These are phyloP conservation scores for Imleria badia DNA, from an alignment of 768 basidiomycete genomes.

Conservation along the genomic window DNA sequence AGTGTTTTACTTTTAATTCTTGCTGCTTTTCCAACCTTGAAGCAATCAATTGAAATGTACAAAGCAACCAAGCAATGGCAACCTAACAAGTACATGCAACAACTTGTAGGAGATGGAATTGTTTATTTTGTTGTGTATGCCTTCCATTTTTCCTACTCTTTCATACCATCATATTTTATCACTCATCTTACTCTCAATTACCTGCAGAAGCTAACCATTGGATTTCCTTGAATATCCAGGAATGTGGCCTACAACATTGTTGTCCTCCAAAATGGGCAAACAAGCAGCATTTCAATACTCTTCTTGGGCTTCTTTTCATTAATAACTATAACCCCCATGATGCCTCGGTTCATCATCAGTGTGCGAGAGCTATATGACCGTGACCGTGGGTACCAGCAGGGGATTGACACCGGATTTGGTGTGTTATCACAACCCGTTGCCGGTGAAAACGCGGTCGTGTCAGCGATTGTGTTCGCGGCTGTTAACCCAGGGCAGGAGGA, in stretches of 20 bases:
- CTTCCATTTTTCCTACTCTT: conserved; percentile 19
- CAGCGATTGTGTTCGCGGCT: neutral
- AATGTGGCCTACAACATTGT: neutral
- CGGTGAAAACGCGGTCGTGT: neutral
- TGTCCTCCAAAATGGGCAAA: neutral
- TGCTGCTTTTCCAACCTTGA: neutral
- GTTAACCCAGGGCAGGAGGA: neutral
- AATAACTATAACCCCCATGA: neutral
- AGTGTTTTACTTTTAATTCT: neutral
- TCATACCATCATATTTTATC: neutral
- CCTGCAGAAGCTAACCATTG: neutral
- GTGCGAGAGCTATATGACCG: neutral
- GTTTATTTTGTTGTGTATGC: conserved; percentile 12
- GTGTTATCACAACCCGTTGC: neutral
- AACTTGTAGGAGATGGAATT: neutral
- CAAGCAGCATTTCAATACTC: no score
- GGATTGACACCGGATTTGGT: neutral
- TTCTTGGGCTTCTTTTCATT: neutral
- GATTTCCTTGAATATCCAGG: neutral
- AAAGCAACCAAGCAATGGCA: neutral
- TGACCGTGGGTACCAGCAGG: neutral
- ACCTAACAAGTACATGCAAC: neutral
- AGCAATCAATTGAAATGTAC: conserved; percentile 1
- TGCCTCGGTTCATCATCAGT: neutral
- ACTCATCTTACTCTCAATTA: no score